Percentiles rank a stretch among this genome's conserved stretches.
These are phyloP conservation scores for Boletales sp. DNA, from an alignment of 768 basidiomycete genomes.

Conservation along the genomic window DNA sequence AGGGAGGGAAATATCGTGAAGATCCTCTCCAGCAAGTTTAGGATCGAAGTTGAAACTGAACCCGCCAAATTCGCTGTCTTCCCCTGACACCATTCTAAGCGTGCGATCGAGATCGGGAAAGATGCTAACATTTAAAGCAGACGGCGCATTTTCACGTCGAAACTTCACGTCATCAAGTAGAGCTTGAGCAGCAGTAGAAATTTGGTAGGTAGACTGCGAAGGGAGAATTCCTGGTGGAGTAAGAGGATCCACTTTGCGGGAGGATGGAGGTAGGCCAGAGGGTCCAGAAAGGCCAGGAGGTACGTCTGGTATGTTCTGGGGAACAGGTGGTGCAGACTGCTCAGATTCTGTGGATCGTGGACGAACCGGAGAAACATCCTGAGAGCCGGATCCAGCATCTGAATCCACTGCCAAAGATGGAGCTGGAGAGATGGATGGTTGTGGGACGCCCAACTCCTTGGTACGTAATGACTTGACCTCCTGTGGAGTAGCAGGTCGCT, in stretches of 20 bases:
- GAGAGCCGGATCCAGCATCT: conserved; percentile 43
- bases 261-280: conserved; percentile 41
- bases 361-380: conserved; percentile 39
- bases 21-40: conserved; percentile 52
- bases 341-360: conserved; percentile 40
- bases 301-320: conserved; percentile 48
- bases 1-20: conserved; percentile 42
- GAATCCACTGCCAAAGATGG: conserved; percentile 50
- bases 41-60: conserved; percentile 89
- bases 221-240: conserved; percentile 39
- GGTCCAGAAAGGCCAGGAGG: conserved; percentile 66
- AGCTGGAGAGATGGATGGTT: conserved; percentile 38
- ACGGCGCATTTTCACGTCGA: conserved; percentile 56
- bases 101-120: conserved; percentile 92
- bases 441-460: conserved; percentile 42
- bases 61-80: conserved; percentile 57
- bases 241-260: conserved; percentile 50
- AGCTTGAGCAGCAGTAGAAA: conserved; percentile 81
- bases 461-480: conserved; percentile 36
- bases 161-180: conserved; percentile 81
- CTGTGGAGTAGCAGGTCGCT: conserved; percentile 43
- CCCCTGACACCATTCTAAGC: conserved; percentile 64
- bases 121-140: conserved; percentile 47
- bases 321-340: conserved; percentile 35
- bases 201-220: conserved; percentile 65